Evolutionary conservation across 2,329 filamentous ascomycete genomes (phyloP).

Genomic region (Neofusicoccum umdonicola): DNA sequence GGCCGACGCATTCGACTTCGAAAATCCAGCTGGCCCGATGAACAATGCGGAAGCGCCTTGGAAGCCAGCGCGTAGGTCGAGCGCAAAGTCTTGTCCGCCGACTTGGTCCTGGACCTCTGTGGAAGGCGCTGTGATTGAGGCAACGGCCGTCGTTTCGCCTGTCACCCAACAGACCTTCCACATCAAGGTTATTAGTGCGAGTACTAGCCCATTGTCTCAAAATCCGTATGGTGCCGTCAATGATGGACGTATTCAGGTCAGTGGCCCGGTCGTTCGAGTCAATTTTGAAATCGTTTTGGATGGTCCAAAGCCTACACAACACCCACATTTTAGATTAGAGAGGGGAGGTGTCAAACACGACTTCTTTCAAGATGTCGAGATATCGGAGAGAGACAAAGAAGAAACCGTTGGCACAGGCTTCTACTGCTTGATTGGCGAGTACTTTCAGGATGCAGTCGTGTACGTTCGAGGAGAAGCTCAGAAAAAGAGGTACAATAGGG

Average conservation of each 20-base stretch:
- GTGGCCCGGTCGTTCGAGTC: not conserved
- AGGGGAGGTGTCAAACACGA: not conserved
- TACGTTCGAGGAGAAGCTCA: too few relatives aligned
- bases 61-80: not conserved
- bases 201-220: not conserved
- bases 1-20: not conserved
- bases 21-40: not conserved
- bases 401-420: not conserved
- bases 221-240: not conserved
- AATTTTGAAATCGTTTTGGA: not conserved
- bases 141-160: not conserved
- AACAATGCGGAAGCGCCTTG: not conserved
- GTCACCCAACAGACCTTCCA: not conserved
- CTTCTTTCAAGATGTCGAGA: not conserved
- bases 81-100: not conserved
- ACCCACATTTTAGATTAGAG: not conserved
- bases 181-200: not conserved
- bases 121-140: not conserved
- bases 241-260: not conserved
- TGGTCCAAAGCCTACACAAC: not conserved
- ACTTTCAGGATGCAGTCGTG: not conserved
- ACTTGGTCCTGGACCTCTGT: constrained; percentile 6
- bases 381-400: not conserved
- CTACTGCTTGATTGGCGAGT: not conserved
- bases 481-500: too few relatives aligned